phyloP scores from a whole-genome alignment of 1,284 basidiomycete species.

The Cryptococcus neoformans region DNA sequence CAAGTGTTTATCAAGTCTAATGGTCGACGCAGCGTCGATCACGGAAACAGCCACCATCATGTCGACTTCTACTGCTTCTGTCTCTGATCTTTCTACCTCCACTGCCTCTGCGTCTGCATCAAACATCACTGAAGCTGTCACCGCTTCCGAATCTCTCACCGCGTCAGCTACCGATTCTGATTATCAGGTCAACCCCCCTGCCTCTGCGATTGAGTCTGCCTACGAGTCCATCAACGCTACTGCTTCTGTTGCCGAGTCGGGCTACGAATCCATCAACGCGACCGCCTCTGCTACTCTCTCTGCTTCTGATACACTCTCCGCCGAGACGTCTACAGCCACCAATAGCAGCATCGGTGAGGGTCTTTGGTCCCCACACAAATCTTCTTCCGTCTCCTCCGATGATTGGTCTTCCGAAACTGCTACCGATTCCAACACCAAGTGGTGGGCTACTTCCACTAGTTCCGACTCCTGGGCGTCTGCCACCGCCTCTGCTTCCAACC shows the following conservation, averaged over 20 bases:
- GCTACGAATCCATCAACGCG: conserved; percentile 1
- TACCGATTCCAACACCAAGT: not conserved
- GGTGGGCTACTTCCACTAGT: not conserved
- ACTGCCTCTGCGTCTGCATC: not conserved
- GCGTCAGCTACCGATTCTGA: too few relatives aligned
- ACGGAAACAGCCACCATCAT: not conserved
- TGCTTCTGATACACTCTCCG: conserved; percentile 8
- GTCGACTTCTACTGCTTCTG: conserved; percentile 2
- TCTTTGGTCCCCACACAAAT: conserved; percentile 9
- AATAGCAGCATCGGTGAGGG: conserved; percentile 16
- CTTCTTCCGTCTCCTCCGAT: not conserved
- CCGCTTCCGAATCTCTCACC: not conserved
- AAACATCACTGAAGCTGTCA: not conserved
- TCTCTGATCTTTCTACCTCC: not conserved
- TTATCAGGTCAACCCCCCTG: not conserved
- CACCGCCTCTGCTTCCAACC: conserved; percentile 8
- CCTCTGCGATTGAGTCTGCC: conserved; percentile 2
- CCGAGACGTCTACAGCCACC: conserved; percentile 6
- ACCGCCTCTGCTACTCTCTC: conserved; percentile 10
- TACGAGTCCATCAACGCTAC: conserved; percentile 2
- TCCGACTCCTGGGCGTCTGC: not conserved
- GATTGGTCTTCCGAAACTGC: conserved; percentile 4
- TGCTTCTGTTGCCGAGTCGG: conserved; percentile 8
- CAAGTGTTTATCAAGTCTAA: not conserved
- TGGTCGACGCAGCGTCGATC: not conserved